Conservation (phyloP, 169 alveolate species). For the Neospora caninum region DNA sequence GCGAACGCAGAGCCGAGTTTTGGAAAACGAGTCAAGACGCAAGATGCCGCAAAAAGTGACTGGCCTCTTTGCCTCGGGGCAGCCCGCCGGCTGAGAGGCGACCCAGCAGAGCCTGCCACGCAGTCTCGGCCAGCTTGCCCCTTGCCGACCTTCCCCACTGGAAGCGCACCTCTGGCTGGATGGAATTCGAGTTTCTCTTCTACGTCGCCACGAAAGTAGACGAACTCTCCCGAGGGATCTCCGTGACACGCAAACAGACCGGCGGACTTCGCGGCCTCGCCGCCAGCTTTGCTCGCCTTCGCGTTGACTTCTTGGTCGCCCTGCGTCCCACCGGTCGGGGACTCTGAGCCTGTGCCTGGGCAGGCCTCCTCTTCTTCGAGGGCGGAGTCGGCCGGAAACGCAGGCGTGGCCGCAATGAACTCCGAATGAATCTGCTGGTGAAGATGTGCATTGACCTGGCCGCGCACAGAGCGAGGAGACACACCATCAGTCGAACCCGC, state of each 20-base stretch:
- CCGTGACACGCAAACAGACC: neutral
- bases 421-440: conserved; percentile 53
- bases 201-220: conserved; percentile 21
- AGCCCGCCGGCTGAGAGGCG: too few relatives aligned
- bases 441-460: conserved; percentile 45
- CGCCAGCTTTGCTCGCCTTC: neutral
- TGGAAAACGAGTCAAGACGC: too few relatives aligned
- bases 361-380: neutral
- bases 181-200: conserved; percentile 41
- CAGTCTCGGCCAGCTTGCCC: too few relatives aligned
- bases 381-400: neutral
- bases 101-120: too few relatives aligned
- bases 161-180: conserved; percentile 39
- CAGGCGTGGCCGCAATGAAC: neutral
- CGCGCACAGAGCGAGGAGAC: neutral
- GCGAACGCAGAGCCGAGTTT: too few relatives aligned
- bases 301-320: neutral
- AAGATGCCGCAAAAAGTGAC: too few relatives aligned
- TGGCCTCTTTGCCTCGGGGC: too few relatives aligned
- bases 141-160: too few relatives aligned
- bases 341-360: neutral
- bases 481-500: neutral
- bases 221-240: conserved; percentile 38
- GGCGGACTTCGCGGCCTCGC: neutral
- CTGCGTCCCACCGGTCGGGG: neutral